These are phyloP conservation scores for Collybiopsis confluens DNA, from an alignment of 768 basidiomycete species.

Conservation along the genomic window DNA sequence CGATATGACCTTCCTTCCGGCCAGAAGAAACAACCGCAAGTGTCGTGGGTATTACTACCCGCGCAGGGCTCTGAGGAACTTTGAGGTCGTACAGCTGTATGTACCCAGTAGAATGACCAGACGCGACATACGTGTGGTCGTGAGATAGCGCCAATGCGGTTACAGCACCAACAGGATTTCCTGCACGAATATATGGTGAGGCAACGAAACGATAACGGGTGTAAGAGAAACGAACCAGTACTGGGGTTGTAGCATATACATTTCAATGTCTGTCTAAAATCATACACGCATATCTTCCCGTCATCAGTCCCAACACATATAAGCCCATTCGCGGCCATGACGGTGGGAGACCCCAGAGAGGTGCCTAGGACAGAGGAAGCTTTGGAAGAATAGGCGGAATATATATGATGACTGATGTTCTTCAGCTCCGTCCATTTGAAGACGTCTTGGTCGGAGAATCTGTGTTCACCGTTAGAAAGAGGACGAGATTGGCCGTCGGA, in stretches of 20 bases:
- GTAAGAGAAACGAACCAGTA: conserved; percentile 41
- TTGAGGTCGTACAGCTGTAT: conserved; percentile 84
- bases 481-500: conserved; percentile 18
- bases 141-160: conserved; percentile 90
- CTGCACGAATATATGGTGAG: conserved; percentile 29
- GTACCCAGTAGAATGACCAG: conserved; percentile 80
- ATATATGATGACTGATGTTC: conserved; percentile 54
- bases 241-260: conserved; percentile 72
- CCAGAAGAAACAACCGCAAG: conserved; percentile 67
- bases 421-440: conserved; percentile 76
- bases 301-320: conserved; percentile 84
- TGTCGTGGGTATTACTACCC: conserved; percentile 68
- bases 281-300: conserved; percentile 79
- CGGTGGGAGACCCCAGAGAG: conserved; percentile 65
- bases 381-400: conserved; percentile 48
- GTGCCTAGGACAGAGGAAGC: conserved; percentile 60
- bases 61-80: conserved; percentile 61
- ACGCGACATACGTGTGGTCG: conserved; percentile 90
- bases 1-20: conserved; percentile 81
- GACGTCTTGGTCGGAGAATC: conserved; percentile 43
- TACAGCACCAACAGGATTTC: conserved; percentile 62
- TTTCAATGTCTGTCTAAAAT: conserved; percentile 83
- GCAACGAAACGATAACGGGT: background rate
- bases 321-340: conserved; percentile 79
- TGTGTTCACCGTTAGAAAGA: conserved; percentile 14